Evolutionary conservation across 305 asterid species (phyloP).

Genomic region (Fraxinus floribunda): DNA sequence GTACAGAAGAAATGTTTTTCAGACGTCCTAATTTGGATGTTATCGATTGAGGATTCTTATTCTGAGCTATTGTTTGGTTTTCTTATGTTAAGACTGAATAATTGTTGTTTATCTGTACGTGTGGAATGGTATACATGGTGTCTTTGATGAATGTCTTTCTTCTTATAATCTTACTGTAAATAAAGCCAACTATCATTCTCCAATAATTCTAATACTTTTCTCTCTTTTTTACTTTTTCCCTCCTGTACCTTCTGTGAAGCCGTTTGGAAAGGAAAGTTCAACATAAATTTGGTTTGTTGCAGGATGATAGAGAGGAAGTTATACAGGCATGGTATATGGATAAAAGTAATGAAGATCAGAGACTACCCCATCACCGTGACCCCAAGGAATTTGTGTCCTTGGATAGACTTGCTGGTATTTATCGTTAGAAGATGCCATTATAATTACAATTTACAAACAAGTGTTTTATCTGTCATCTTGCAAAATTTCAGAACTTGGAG

Average conservation of each 20-base stretch:
- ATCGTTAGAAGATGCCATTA: background rate
- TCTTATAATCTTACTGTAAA: background rate
- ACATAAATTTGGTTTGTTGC: conserved; percentile 19
- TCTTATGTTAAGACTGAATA: background rate
- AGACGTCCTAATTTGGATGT: background rate
- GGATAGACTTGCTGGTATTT: conserved; percentile 76
- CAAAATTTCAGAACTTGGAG: conserved; percentile 64
- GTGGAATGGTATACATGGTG: background rate
- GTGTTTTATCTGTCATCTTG: conserved; percentile 18
- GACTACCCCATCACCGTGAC: conserved; percentile 82
- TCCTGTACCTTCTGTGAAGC: background rate
- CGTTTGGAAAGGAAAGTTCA: background rate
- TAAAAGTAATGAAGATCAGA: conserved; percentile 73
- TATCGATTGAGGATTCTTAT: background rate
- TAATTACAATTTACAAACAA: background rate
- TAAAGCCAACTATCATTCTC: background rate
- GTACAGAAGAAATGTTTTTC: background rate
- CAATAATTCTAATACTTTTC: background rate
- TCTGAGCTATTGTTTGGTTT: background rate
- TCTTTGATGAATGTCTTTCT: background rate
- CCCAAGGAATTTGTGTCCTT: conserved; percentile 75
- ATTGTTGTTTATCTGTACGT: background rate
- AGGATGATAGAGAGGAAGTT: conserved; percentile 64
- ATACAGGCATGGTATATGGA: conserved; percentile 96
- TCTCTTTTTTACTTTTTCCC: background rate